Base-by-base conservation (phyloP, 257 asterid species). In the Datura wrightii region DNA sequence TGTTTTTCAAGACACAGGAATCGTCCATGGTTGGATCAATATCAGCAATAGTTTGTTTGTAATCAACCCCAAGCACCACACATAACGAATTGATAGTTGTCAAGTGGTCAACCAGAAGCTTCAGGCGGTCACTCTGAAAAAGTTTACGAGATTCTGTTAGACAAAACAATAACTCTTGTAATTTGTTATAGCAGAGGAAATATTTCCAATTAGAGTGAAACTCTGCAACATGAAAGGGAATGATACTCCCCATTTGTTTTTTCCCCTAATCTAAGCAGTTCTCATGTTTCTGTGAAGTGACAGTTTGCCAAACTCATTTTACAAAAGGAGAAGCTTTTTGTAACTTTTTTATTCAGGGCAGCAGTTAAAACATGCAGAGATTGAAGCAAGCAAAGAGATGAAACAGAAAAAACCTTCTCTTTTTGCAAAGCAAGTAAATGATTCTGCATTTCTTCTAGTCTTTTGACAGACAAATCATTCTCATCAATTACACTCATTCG, bases 21-120 rank as follows among this genome's bases (percentile, higher is more conserved):
- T 87, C 91, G 31, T 85, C 95, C 85, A 96, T 84, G 83, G 92
- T 84, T 62, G 95, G 95, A 88, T 94, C 96, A 85, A 94, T 89
- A 82, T 90, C 88, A 18, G 86, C 63, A 83, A 87, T 84, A 54
- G 90, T 92, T 84, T 79, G 89, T 82, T 87, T 93, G 92, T 88
- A 93, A 79, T 94, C 98, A 91, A 93, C 85, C 63, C 98, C 97
- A 81, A 94, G 98, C 87, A 94, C 97, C 90, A 87, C 19, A 85
- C 95, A 96, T 79, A 93, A 89, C 16, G 87, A 85, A 39, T 90
- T 90, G 63, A 94, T 87, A 58, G 84, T 79, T 79, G 89, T 89
- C 89, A 94, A 85, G 83, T 89, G 92, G 82, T 88, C 91, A 65
- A 82, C 86, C 86, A 94, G 92, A 85, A 89, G 93, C 90, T 92